Evolutionary conservation across 2,329 filamentous ascomycete species (phyloP).

Genomic region (Graphilbum sp.): DNA sequence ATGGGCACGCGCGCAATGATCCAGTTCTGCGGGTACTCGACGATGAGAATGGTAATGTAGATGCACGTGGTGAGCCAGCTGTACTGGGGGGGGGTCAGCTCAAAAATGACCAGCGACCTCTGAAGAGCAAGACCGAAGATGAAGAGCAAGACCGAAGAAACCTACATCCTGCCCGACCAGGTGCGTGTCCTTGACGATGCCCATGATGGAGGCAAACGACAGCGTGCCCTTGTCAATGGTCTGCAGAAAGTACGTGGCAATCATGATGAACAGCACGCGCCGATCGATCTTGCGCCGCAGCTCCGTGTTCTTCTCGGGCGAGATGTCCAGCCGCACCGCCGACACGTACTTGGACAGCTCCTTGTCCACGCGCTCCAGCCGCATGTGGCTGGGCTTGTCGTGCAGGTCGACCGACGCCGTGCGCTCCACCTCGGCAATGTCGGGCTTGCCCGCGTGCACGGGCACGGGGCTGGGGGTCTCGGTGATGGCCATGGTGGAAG

Average conservation of each 20-base stretch:
- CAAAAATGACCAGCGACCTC: no score
- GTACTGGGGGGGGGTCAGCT: constrained; percentile 27
- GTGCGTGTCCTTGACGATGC: constrained; percentile 32
- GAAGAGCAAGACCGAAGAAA: background rate
- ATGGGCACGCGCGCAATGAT: constrained; percentile 39
- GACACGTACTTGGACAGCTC: constrained; percentile 56
- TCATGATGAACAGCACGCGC: constrained; percentile 53
- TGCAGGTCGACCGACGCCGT: background rate
- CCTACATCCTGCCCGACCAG: constrained; percentile 20
- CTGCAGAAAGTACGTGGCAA: constrained; percentile 58
- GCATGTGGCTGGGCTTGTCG: background rate
- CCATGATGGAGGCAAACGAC: constrained; percentile 49
- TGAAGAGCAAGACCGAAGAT: background rate
- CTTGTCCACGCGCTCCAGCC: constrained; percentile 26
- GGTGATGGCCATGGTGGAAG: background rate
- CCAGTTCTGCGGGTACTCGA: constrained; percentile 55
- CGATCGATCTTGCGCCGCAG: constrained; percentile 50
- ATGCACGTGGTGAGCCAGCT: constrained; percentile 60
- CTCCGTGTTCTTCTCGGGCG: constrained; percentile 39
- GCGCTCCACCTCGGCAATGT: background rate
- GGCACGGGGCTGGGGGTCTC: background rate
- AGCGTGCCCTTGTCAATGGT: constrained; percentile 52
- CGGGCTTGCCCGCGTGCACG: background rate
- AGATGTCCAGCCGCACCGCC: constrained; percentile 37
- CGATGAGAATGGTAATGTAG: constrained; percentile 53